phyloP scores from a whole-genome alignment of 1,284 basidiomycete genomes.

The Trametes sp. region DNA sequence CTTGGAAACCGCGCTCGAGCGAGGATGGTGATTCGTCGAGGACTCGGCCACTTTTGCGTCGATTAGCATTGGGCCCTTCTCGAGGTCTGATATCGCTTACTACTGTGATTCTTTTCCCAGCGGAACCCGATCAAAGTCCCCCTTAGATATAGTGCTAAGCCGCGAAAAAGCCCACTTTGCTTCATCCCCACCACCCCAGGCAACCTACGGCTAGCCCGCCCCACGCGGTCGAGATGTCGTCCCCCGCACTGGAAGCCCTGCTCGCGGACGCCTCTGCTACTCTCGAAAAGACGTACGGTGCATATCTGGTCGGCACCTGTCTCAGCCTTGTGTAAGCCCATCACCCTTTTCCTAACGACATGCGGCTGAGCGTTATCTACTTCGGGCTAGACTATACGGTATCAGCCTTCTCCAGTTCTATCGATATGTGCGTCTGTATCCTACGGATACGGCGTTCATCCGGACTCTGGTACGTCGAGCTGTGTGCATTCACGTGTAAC shows the following conservation, averaged over 20 bases:
- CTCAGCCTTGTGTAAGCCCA: background rate
- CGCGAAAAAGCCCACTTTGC: background rate
- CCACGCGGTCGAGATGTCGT: background rate
- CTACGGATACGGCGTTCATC: slow-evolving; percentile 14
- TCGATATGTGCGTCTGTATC: slow-evolving; percentile 20
- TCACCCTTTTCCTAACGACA: background rate
- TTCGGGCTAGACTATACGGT: slow-evolving; percentile 11
- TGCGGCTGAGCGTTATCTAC: background rate
- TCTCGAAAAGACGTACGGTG: background rate
- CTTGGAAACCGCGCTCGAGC: background rate
- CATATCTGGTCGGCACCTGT: background rate
- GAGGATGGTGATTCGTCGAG: background rate
- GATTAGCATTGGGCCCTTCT: no score
- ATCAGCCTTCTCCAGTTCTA: slow-evolving; percentile 19
- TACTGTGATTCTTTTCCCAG: background rate
- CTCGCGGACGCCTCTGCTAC: background rate
- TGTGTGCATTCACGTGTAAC: background rate
- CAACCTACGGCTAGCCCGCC: background rate
- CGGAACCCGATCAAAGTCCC: background rate
- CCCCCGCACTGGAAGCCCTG: background rate
- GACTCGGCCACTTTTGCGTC: background rate
- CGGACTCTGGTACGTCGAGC: slow-evolving; percentile 8
- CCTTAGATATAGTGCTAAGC: background rate
- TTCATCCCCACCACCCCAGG: background rate
- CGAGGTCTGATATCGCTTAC: background rate